These are phyloP conservation scores for Termitomyces sp. DNA, from an alignment of 768 basidiomycete genomes.

Conservation along the genomic window DNA sequence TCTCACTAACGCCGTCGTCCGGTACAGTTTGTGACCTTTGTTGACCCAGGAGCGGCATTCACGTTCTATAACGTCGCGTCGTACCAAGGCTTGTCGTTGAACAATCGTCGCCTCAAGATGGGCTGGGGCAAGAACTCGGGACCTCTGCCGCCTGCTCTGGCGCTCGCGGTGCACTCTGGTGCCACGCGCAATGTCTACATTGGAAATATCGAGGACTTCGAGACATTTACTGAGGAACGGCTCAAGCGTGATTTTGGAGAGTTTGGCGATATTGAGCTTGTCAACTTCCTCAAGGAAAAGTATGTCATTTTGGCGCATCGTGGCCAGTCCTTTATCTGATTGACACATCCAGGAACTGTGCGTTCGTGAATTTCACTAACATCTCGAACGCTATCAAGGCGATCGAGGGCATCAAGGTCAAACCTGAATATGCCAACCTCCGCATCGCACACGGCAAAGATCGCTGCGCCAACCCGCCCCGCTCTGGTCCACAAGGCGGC, in stretches of 20 bases:
- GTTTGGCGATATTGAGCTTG: slow-evolving; percentile 94
- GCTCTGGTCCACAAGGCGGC: slow-evolving; percentile 72
- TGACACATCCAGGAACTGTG: slow-evolving; percentile 68
- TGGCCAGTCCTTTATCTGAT: neutral
- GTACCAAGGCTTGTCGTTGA: slow-evolving; percentile 84
- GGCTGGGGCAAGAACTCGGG: slow-evolving; percentile 98
- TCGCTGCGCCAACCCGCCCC: slow-evolving; percentile 88
- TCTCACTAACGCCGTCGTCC: no score
- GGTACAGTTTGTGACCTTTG: slow-evolving; percentile 87
- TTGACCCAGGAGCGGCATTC: slow-evolving; percentile 89
- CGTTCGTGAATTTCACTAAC: slow-evolving; percentile 95
- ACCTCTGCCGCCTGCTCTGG: slow-evolving; percentile 75
- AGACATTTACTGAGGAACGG: slow-evolving; percentile 83
- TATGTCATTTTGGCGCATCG: slow-evolving; percentile 33
- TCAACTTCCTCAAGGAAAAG: slow-evolving; percentile 96
- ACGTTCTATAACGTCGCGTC: slow-evolving; percentile 93
- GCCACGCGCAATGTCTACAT: slow-evolving; percentile 97
- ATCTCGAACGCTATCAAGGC: slow-evolving; percentile 96
- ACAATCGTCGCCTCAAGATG: slow-evolving; percentile 91
- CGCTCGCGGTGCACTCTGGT: slow-evolving; percentile 86
- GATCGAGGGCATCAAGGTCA: slow-evolving; percentile 92
- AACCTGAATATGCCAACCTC: slow-evolving; percentile 84
- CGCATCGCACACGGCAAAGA: slow-evolving; percentile 96
- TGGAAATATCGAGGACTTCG: slow-evolving; percentile 94
- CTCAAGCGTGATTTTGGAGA: slow-evolving; percentile 92